These are phyloP conservation scores for Neospermospora avenae DNA, from an alignment of 2,329 filamentous ascomycete genomes.

Conservation along the genomic window DNA sequence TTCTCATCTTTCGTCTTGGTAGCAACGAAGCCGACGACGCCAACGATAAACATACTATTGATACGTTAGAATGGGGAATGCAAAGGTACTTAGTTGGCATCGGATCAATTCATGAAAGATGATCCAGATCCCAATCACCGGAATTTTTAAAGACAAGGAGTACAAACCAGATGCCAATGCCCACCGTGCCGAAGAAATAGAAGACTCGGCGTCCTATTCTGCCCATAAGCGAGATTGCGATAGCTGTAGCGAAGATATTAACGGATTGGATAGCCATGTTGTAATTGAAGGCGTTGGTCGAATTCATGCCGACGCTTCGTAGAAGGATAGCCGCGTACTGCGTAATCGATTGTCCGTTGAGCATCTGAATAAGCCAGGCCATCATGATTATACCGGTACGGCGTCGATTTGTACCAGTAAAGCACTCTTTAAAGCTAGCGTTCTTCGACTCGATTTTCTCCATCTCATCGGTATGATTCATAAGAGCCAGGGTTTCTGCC, in stretches of 20 bases:
- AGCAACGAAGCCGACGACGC: background rate
- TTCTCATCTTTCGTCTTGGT: background rate
- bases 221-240: background rate
- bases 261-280: slow-evolving; percentile 9
- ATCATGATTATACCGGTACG: slow-evolving; percentile 5
- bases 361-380: slow-evolving; percentile 5
- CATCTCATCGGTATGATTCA: slow-evolving; percentile 7
- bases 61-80: too few relatives aligned
- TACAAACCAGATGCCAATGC: background rate
- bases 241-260: background rate
- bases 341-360: slow-evolving; percentile 3
- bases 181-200: background rate
- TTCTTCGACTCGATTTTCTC: slow-evolving; percentile 7
- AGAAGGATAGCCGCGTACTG: slow-evolving; percentile 3
- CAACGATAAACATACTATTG: background rate
- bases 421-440: background rate
- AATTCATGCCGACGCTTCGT: background rate
- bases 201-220: background rate
- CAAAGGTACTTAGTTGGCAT: too few relatives aligned
- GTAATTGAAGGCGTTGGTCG: slow-evolving; percentile 1
- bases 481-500: slow-evolving; percentile 1
- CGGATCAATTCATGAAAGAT: too few relatives aligned
- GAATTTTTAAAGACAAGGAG: too few relatives aligned
- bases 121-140: too few relatives aligned
- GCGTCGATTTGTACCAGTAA: slow-evolving; percentile 7